Evolutionary conservation across 352 stramenopile species (phyloP), one percentile per base, ranked within the genome.

Genomic region (Globisporangium splendens): DNA sequence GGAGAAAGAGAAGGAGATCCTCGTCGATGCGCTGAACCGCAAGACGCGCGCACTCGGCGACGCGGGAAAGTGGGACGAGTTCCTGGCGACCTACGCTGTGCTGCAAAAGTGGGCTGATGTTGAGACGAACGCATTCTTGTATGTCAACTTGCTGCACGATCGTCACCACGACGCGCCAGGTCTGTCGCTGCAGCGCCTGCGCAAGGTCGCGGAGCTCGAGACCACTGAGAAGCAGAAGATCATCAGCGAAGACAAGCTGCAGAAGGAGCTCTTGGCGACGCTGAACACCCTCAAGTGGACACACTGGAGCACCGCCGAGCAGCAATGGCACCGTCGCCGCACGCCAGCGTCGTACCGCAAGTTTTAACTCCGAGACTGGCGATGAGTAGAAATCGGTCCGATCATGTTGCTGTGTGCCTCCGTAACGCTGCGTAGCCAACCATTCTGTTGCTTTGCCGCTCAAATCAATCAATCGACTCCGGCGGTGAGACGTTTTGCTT

Each of bases 61-160:
- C 60, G 60, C 56, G 1, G 70, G 54, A 7, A 56, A 89, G 58
- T 87, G 75, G 74, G 70, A 83, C 28, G 66, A 66, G 21, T 93
- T 95, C 47, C 28, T 74, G n/a, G 14, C 59, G 8, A 62, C 69
- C n/a, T 88, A 79, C 51, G 50, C 63, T 1, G 65, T 60, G 47
- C 76, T 95, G 1, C 72, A 91, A 53, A 86, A 95, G 61, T 95
- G 85, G 85, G 78, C 67, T 22, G 84, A 94, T 56, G 73, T 87
- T 1, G 79, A 91, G 21, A 65, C 70, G 50, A 46, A 71, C 22
- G 68, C 74, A 60, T 84, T 77, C 46, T 47, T 91, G 43, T 67
- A 84, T 31, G 80, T 90, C 8, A 65, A 72, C 24, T 53, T 92
- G 54, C 61, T 90, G 35, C 73, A 88, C 31, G 76, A 94, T 58